Percentiles rank a stretch among this genome's conserved stretches.
Evolutionary conservation across 192 early-diverging fungal genomes (phyloP).

Genomic region (Mortierella hygrophila): DNA sequence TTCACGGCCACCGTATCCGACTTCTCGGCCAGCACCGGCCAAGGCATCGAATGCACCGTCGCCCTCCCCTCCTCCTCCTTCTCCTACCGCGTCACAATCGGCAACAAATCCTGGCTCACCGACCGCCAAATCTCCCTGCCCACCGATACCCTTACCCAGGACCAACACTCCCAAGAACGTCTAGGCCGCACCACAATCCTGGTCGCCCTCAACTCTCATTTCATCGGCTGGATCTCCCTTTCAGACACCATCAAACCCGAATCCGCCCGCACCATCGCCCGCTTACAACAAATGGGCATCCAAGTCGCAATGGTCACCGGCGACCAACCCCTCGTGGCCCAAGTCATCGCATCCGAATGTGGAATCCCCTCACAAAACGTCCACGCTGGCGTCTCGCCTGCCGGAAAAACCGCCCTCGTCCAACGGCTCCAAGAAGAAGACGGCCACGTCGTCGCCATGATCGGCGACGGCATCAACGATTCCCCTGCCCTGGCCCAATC

Average conservation of each 20-base stretch:
- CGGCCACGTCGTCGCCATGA: constrained; percentile 82
- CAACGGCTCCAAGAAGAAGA: constrained; percentile 67
- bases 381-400: constrained; percentile 91
- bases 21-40: constrained; percentile 76
- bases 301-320: constrained; percentile 92
- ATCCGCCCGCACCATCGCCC: constrained; percentile 71
- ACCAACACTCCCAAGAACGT: constrained; percentile 65
- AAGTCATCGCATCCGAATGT: constrained; percentile 80
- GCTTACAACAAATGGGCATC: constrained; percentile 79
- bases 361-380: constrained; percentile 77
- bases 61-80: constrained; percentile 18
- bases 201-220: constrained; percentile 70
- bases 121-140: constrained; percentile 59
- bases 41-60: constrained; percentile 73
- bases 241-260: constrained; percentile 87
- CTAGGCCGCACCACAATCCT: constrained; percentile 83
- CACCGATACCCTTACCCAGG: constrained; percentile 12
- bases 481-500: constrained; percentile 87
- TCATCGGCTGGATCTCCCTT: constrained; percentile 80
- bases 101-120: constrained; percentile 75
- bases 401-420: constrained; percentile 87
- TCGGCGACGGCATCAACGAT: constrained; percentile 97
- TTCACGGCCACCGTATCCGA: constrained; percentile 58
- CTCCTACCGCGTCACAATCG: constrained; percentile 69
- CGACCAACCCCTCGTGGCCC: constrained; percentile 86